Percentiles rank a stretch among this genome's conserved stretches.
phyloP scores from a whole-genome alignment of 495 filamentous ascomycete species.

The Penicillium longicatenatum region DNA sequence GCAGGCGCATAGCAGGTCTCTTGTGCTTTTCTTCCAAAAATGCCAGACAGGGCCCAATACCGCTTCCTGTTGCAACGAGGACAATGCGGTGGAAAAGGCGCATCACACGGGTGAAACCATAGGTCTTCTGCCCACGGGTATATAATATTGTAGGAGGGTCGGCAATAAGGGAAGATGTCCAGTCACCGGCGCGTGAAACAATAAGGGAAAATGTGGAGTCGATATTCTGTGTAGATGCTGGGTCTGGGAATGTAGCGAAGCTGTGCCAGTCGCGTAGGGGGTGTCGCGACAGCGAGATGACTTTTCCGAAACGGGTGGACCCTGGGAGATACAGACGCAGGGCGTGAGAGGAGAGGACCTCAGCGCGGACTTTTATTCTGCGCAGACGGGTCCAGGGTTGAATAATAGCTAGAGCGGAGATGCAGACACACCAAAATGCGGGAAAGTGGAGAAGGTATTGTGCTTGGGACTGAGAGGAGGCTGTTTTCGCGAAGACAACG shows the following conservation, averaged over 20 bases:
- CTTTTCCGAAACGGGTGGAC: conserved; percentile 27
- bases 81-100: conserved; percentile 63
- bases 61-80: conserved; percentile 73
- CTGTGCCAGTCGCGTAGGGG: conserved; percentile 59
- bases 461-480: not conserved
- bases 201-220: not conserved
- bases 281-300: conserved; percentile 39
- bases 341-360: conserved; percentile 63
- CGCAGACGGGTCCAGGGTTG: not conserved
- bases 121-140: conserved; percentile 46
- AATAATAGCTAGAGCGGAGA: not conserved
- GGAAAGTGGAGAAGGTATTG: not conserved
- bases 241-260: not conserved
- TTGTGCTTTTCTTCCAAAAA: not conserved
- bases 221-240: not conserved
- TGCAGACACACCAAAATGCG: not conserved
- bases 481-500: not conserved
- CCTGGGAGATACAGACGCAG: conserved; percentile 68
- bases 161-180: not conserved
- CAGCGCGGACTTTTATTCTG: not conserved
- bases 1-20: not conserved
- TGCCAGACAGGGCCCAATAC: conserved; percentile 34
- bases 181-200: not conserved
- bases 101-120: conserved; percentile 66
- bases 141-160: conserved; percentile 33